Base-by-base conservation (phyloP, 2,329 filamentous ascomycete species). In the Hymenoscyphus salicellus region DNA sequence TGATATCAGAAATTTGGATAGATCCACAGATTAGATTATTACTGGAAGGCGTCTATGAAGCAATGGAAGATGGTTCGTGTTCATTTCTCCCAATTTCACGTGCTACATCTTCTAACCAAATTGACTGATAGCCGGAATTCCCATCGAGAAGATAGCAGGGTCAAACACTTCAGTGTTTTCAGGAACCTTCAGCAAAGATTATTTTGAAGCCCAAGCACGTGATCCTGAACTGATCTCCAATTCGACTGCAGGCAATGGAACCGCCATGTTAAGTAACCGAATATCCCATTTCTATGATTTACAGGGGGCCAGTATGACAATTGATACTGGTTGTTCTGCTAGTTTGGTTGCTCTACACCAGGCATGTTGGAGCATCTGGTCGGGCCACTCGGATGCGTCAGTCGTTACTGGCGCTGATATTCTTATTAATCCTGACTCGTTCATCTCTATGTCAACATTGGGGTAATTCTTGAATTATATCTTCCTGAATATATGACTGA, bases 321-420 rank as follows among this genome's bases (percentile, higher is more conserved):
- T 82, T n/a, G 78, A 82, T 60, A 81, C 80, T 20, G 80, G 77
- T 32, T 82, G 80, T 71, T 80, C 79, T 16, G 75, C 77, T 5
- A 75, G 76, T 26, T 60, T 82, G 36, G 75, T 78, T 1, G 76
- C 77, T 6, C 68, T 66, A 20, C 62, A 69, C 36, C 56, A 43
- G 20, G 63, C 63, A n/a, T 61, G 36, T 36, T 59, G 61, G 28
- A 59, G 61, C 52, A 30, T 65, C 7, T 33, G 8, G 65, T 80
- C 43, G 80, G 67, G 32, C 4, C 32, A 33, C 32, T 33, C 32
- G 32, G 32, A 33, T 33, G 32, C 32, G 6, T 33, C 32, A 2
- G 28, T 65, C 14, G 57, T 67, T n/a, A 33, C 55, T 2, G 65
- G 60, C 26, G 23, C 63, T 6, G 62, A 65, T 58, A 5, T 65